These are phyloP conservation scores for Pythium myriotylum DNA, from an alignment of 352 stramenopile species.

Conservation along the genomic window DNA sequence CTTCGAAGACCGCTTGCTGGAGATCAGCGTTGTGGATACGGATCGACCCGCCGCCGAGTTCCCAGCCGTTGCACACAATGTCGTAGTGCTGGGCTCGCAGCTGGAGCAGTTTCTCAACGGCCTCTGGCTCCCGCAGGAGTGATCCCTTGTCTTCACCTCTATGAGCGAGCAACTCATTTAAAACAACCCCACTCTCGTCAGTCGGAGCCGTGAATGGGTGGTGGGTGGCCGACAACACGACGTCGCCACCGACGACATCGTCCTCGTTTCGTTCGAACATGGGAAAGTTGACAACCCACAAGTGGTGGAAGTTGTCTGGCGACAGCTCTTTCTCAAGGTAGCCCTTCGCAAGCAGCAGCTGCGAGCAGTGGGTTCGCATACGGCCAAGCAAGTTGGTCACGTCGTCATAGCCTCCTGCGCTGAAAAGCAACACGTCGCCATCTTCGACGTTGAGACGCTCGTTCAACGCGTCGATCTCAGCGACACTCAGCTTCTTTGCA, in stretches of 20 bases:
- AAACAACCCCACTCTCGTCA: constrained; percentile 42
- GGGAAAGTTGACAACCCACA: constrained; percentile 89
- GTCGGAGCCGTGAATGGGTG: constrained; percentile 86
- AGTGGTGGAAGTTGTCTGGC: constrained; percentile 70
- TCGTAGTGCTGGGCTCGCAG: constrained; percentile 87
- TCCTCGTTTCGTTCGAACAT: constrained; percentile 85
- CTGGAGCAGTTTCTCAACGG: constrained; percentile 54
- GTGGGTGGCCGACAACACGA: constrained; percentile 73
- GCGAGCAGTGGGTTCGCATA: constrained; percentile 63
- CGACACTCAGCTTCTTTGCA: constrained; percentile 53
- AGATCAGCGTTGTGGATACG: constrained; percentile 77
- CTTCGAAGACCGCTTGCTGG: constrained; percentile 77
- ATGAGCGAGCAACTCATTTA: constrained; percentile 47
- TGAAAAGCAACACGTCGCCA: constrained; percentile 73
- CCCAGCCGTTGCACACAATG: constrained; percentile 89
- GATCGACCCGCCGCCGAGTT: constrained; percentile 86
- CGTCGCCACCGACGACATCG: constrained; percentile 26
- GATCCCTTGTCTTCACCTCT: constrained; percentile 24
- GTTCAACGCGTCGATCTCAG: constrained; percentile 53
- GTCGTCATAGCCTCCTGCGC: constrained; percentile 54
- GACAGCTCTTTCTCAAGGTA: constrained; percentile 64
- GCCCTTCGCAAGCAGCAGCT: constrained; percentile 62
- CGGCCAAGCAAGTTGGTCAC: constrained; percentile 65
- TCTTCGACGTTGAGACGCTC: constrained; percentile 51
- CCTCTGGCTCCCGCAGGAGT: constrained; percentile 52